Percentiles rank a stretch among this genome's conserved stretches.
Conservation (phyloP, 768 basidiomycete genomes). For the Mycena vulgaris region DNA sequence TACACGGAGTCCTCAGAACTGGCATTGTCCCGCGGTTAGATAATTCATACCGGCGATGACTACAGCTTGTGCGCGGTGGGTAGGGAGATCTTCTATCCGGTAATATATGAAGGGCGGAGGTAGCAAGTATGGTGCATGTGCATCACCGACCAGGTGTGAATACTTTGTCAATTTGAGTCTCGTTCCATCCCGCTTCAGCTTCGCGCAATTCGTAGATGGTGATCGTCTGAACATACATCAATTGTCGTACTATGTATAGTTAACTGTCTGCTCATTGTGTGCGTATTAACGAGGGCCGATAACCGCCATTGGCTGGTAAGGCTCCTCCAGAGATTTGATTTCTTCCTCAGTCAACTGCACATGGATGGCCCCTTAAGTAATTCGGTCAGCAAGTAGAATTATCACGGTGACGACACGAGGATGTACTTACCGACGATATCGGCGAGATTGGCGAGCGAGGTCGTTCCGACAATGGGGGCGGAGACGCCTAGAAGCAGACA, state of each 20-base stretch:
- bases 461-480: slow-evolving; percentile 2
- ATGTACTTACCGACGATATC: neutral
- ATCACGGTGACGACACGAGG: slow-evolving; percentile 3
- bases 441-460: slow-evolving; percentile 4
- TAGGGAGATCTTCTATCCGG: neutral
- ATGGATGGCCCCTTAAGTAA: slow-evolving; percentile 1
- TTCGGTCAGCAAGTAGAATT: neutral
- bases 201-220: slow-evolving; percentile 1
- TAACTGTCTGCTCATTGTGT: slow-evolving; percentile 5
- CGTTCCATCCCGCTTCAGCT: slow-evolving; percentile 1
- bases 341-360: slow-evolving; percentile 5
- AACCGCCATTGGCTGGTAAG: no score
- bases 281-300: neutral
- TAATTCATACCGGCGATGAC: slow-evolving; percentile 13
- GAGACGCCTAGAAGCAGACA: neutral
- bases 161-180: neutral
- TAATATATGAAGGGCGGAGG: neutral
- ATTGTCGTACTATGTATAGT: slow-evolving; percentile 3
- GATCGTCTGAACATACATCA: slow-evolving; percentile 5
- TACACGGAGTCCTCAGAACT: no score
- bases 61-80: neutral
- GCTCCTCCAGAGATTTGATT: slow-evolving; percentile 4
- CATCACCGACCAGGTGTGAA: neutral
- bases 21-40: neutral
- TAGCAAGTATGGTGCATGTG: slow-evolving; percentile 6